Conservation (phyloP, 2,329 filamentous ascomycete genomes). For the Thermochaetoides dissita region DNA sequence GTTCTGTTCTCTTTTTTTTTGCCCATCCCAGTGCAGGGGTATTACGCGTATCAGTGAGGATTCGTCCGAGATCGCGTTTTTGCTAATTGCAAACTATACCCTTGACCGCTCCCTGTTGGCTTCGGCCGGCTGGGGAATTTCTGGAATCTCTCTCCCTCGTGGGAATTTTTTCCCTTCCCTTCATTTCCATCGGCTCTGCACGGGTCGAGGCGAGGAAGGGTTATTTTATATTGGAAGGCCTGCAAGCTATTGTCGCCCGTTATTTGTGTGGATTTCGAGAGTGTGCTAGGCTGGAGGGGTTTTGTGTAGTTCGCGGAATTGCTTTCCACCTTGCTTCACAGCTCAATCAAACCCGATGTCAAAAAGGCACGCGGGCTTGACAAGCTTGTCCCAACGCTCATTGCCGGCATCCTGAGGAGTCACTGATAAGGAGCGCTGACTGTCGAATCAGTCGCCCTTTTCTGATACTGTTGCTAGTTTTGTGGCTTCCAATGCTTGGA, state of each 20-base stretch:
- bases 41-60: slow-evolving; percentile 77
- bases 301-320: no score
- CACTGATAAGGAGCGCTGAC: no score
- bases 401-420: no score
- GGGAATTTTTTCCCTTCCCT: slow-evolving; percentile 27
- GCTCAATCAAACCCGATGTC: no score
- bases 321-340: no score
- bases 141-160: slow-evolving; percentile 40
- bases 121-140: slow-evolving; percentile 65
- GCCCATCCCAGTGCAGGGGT: slow-evolving; percentile 57
- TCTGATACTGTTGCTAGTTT: no score
- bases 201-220: slow-evolving; percentile 14
- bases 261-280: neutral
- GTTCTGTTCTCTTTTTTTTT: slow-evolving; percentile 25
- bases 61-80: slow-evolving; percentile 77
- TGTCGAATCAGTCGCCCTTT: no score
- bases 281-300: no score
- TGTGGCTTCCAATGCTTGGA: no score
- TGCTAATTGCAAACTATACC: slow-evolving; percentile 80
- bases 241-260: neutral
- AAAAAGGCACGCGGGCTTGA: no score
- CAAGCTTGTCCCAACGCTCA: no score
- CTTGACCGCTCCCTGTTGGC: slow-evolving; percentile 61
- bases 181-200: slow-evolving; percentile 28
- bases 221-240: neutral